Base-by-base conservation (phyloP, 805 yeast genomes). In the Wickerhamomyces xylosicus region DNA sequence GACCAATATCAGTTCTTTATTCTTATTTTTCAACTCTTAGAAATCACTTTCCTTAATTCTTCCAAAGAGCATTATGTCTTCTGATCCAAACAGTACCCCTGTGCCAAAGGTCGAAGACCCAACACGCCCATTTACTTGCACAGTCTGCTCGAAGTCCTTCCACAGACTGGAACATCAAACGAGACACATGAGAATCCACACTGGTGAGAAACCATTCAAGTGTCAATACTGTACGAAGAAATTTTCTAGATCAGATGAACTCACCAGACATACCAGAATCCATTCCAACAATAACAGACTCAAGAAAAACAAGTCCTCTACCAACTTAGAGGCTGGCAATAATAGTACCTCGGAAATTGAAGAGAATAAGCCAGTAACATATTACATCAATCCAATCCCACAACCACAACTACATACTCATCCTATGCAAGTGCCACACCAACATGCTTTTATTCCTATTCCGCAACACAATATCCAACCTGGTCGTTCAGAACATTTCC, bases 121-220 rank as follows among this genome's bases (percentile, higher is more conserved):
- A 19, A 28, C 47, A 2, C 63, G 95, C 46, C 96, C 95, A 3
- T 87, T 83, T 66, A 77, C 78, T 50, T 86, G 96, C 53, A 79
- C 89, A 17, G 67, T 83, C 50, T 86, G 96, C 59, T 78, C 75
- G 37, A 84, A 85, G 62, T 85, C 94, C 9, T 86, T 86, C 57
- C 90, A 85, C 58, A 70, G 95, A 44, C 64, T 86, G 36, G 96
- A 86, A 58, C 96, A 86, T 58, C 94, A 85, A 56, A 86, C 95
- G 11, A 71, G 96, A 48, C 96, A 86, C 57, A 81, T 87, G 48
- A 68, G 95, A 41, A 86, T 95, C 9, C 95, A 86, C 62, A 86
- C 96, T 1, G 96, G 96, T 36, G 95, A 86, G 57, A 84, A 85
- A 57, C 95, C 95, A 2, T 92, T 84, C 55, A 78, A 76, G 37